Conservation (phyloP, 148 eudicot genomes). For the Mesembryanthemum crystallinum region DNA sequence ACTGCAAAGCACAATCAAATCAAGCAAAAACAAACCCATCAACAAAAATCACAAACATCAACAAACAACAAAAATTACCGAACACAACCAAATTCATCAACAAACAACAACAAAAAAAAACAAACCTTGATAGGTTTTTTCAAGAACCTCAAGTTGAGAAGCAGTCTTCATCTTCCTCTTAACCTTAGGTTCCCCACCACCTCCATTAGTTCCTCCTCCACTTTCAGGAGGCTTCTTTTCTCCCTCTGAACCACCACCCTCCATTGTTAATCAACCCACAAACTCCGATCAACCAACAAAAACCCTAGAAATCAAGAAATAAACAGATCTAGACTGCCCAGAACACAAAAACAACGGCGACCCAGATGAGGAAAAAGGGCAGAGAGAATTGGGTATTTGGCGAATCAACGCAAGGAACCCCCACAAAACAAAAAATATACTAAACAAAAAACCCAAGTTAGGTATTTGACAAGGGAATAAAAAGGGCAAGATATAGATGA, state of each 20-base stretch:
- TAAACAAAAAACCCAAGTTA: constrained; percentile 15
- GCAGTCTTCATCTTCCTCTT: constrained; percentile 94
- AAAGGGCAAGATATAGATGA: not conserved
- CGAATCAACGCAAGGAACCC: constrained; percentile 13
- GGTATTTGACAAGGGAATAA: constrained; percentile 22
- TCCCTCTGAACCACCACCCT: constrained; percentile 48
- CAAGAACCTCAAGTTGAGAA: constrained; percentile 75
- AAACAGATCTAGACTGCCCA: constrained; percentile 31
- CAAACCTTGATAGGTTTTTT: constrained; percentile 72
- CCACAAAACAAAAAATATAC: not conserved
- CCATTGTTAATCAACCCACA: constrained; percentile 31
- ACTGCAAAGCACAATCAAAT: constrained; percentile 31
- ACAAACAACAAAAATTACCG: not conserved
- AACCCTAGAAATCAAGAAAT: constrained; percentile 27
- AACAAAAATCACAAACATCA: constrained; percentile 2
- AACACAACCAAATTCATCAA: not conserved
- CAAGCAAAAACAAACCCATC: constrained; percentile 19
- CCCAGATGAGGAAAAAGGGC: constrained; percentile 27
- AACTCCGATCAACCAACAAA: constrained; percentile 7
- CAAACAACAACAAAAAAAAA: not conserved
- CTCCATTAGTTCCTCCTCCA: constrained; percentile 27
- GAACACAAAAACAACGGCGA: constrained; percentile 17
- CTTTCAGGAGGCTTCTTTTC: constrained; percentile 49
- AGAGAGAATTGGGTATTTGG: constrained; percentile 19
- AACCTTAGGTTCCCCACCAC: constrained; percentile 47